Evolutionary conservation across 1,284 basidiomycete species (phyloP).

Genomic region (Sporisorium exsertum): DNA sequence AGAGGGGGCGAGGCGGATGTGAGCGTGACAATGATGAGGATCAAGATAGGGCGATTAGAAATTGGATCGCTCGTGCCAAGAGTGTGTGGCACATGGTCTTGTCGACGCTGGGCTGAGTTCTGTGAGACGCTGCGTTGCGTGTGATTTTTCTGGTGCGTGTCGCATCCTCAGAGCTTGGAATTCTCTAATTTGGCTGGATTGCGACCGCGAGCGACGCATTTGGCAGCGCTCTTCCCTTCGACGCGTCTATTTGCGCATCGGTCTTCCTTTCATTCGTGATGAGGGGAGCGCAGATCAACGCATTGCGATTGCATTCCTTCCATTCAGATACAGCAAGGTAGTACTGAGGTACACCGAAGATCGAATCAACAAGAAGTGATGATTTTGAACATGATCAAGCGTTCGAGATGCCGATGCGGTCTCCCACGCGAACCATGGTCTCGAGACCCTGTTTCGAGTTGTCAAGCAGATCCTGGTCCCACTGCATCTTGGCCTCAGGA

Average conservation of each 20-base stretch:
- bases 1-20: background rate
- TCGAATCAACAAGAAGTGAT: background rate
- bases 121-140: no score
- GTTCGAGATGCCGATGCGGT: conserved; percentile 53
- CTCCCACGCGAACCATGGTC: conserved; percentile 78
- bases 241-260: background rate
- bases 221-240: background rate
- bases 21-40: background rate
- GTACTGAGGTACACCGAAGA: no score
- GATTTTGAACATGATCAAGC: conserved; percentile 13
- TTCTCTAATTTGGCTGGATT: no score
- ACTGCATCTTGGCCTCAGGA: conserved; percentile 74
- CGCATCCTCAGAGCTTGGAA: no score
- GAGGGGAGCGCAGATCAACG: background rate
- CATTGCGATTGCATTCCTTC: no score
- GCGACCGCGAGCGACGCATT: background rate
- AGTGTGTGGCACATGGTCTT: conserved; percentile 3
- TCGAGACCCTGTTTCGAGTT: conserved; percentile 77
- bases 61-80: background rate
- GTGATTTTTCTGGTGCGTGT: no score
- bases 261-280: background rate
- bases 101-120: background rate
- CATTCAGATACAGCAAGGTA: no score
- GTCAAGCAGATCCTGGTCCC: conserved; percentile 90
- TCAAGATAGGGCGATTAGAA: background rate